A percentile compares a stretch with the other conserved stretches of the same genome.
These are phyloP conservation scores for Phytopythium chamaehyphon DNA, from an alignment of 352 stramenopile species.

Conservation along the genomic window DNA sequence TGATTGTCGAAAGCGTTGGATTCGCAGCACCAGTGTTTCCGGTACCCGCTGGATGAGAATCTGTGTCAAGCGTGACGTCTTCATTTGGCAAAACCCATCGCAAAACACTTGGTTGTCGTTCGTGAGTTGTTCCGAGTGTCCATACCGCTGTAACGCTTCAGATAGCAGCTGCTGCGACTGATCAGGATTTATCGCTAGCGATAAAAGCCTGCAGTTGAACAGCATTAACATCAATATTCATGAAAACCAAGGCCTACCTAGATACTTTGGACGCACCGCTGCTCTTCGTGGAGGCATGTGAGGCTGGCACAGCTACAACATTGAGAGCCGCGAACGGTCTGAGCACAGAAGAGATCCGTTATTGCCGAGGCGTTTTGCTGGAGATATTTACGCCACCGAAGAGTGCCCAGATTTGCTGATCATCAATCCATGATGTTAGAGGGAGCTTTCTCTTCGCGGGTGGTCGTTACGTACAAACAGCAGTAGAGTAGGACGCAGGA, in stretches of 20 bases:
- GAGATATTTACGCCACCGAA: constrained; percentile 61
- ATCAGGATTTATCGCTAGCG: constrained; percentile 43
- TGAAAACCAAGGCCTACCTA: too few relatives aligned
- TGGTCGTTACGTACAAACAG: constrained; percentile 41
- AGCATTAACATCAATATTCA: constrained; percentile 3
- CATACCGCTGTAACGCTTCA: constrained; percentile 47
- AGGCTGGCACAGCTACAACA: constrained; percentile 72
- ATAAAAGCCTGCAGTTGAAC: constrained; percentile 59
- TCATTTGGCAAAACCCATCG: constrained; percentile 53
- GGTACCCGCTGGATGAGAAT: constrained; percentile 63
- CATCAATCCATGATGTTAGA: neutral
- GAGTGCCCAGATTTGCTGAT: constrained; percentile 50
- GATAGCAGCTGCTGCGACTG: constrained; percentile 39
- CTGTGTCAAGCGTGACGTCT: constrained; percentile 69
- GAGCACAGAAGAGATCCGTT: constrained; percentile 60
- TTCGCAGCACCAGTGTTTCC: constrained; percentile 45
- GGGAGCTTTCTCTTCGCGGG: neutral
- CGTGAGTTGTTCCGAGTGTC: constrained; percentile 51
- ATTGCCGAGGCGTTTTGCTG: constrained; percentile 60
- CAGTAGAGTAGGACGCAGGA: constrained; percentile 50
- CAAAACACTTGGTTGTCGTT: constrained; percentile 72
- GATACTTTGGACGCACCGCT: constrained; percentile 12
- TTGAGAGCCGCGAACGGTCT: constrained; percentile 75
- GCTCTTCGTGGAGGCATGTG: constrained; percentile 69
- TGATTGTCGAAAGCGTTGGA: constrained; percentile 71